These are phyloP conservation scores for Hippophae rhamnoides DNA, from an alignment of 306 rosid genomes.

Conservation along the genomic window DNA sequence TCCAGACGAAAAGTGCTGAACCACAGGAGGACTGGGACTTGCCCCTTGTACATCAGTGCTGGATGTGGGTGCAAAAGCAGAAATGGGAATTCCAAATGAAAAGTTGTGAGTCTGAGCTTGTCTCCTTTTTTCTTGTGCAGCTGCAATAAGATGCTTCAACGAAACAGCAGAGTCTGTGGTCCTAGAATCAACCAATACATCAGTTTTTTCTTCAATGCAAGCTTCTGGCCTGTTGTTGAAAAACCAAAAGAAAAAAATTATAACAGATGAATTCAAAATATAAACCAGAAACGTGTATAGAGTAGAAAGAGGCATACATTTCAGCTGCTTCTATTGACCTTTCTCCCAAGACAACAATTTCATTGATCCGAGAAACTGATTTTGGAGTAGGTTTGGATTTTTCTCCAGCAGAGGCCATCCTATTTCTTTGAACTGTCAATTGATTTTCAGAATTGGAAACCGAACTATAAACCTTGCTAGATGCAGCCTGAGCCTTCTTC, in stretches of 20 bases:
- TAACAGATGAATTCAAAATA: not conserved
- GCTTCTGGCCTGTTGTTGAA: conserved; percentile 40
- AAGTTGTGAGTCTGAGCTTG: conserved; percentile 53
- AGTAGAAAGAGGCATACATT: conserved; percentile 33
- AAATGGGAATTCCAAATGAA: conserved; percentile 36
- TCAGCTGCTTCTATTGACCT: conserved; percentile 46
- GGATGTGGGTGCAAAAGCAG: conserved; percentile 21
- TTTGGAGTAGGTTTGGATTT: conserved; percentile 43
- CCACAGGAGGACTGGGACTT: conserved; percentile 65
- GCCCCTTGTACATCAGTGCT: conserved; percentile 37
- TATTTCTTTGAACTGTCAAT: conserved; percentile 36
- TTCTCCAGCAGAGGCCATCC: conserved; percentile 44
- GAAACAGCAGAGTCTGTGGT: conserved; percentile 54
- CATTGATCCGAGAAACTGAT: conserved; percentile 32
- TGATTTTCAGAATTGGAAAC: conserved; percentile 41
- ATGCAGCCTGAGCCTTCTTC: conserved; percentile 40
- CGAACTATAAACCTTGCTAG: conserved; percentile 34
- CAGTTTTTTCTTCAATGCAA: conserved; percentile 35
- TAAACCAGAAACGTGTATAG: not conserved
- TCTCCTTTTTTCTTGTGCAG: conserved; percentile 83
- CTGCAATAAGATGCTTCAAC: conserved; percentile 90
- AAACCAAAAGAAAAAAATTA: conserved; percentile 8
- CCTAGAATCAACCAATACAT: conserved; percentile 38
- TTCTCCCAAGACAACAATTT: conserved; percentile 30
- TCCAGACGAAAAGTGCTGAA: conserved; percentile 45